Evolutionary conservation across 257 asterid genomes (phyloP).

Genomic region (Lantana camara): DNA sequence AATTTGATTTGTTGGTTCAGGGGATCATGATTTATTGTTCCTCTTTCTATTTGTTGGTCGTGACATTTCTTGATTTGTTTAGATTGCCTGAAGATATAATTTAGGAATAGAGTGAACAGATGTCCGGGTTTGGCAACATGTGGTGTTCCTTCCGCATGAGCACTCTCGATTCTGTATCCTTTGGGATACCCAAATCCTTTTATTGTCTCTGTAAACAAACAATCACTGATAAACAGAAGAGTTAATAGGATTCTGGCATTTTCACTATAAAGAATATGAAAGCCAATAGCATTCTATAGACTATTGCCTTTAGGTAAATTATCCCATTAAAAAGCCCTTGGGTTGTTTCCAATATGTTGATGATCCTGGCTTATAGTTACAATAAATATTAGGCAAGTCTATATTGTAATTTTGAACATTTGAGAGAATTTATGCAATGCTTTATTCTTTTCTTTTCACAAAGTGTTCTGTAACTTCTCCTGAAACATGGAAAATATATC

Average conservation of each 20-base stretch:
- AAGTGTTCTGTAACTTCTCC: background rate
- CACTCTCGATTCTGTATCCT: background rate
- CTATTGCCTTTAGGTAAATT: background rate
- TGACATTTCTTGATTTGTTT: background rate
- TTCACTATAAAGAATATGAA: background rate
- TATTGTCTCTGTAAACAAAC: conserved; percentile 8
- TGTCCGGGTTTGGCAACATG: background rate
- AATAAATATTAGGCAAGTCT: background rate
- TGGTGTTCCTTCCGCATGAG: conserved; percentile 8
- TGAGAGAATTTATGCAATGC: background rate
- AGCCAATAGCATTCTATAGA: background rate
- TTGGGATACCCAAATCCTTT: too few relatives aligned
- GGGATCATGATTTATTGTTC: background rate
- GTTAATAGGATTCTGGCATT: background rate
- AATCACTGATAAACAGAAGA: conserved; percentile 7
- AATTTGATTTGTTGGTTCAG: background rate
- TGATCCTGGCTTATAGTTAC: background rate
- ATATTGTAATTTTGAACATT: background rate
- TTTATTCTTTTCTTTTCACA: background rate
- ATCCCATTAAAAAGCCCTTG: background rate
- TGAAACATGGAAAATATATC: background rate
- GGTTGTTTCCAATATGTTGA: background rate
- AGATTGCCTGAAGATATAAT: background rate
- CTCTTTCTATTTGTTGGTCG: background rate
- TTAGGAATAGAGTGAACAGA: background rate